Evolutionary conservation across 345 rosid genomes (phyloP), one percentile per base, ranked within the genome.

Genomic region (Brassica rapa): DNA sequence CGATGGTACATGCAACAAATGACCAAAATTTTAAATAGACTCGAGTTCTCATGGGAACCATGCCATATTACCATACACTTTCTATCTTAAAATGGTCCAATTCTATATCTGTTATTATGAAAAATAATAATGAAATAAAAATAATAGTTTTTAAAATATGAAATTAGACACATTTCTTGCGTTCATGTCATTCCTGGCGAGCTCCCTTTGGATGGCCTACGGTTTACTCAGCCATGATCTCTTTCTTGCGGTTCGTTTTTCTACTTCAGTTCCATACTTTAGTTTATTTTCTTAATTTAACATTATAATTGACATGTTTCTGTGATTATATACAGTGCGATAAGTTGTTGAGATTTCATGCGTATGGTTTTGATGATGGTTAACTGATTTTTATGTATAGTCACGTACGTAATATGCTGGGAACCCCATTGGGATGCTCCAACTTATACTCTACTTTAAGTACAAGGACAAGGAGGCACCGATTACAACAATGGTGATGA

Each of bases 191-290:
- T 89, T 92, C 78, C 65, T 89, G 6, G 82, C 97, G 35, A 89
- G 92, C 71, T 72, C 89, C 15, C 82, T 87, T 24, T 92, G 97
- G 97, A 69, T 89, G 86, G 85, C 88, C 4, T 89, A 88, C 79
- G 97, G 97, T 60, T 84, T 92, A 49, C 80, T 92, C 21, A 81
- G 93, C 76, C 88, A 81, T 66, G 97, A 92, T 79, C 87, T 89
- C 73, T 83, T 94, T 72, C 84, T 92, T 10, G 90, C 93, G 86
- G 97, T 94, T 68, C 4, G 88, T 82, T 41, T 56, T 15, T 6
- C 49, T 55, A 60, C 1, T 46, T n/a, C 25, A 29, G 21, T 65
- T 1, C 2, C 7, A 7, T 53, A 39, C 4, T 56, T 1, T 32
- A 4, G 10, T 57, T 59, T 30, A 5, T n/a, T 67, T 61, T 12